These are phyloP conservation scores for Blumeriella jaapii DNA, from an alignment of 2,329 filamentous ascomycete genomes.

Conservation along the genomic window DNA sequence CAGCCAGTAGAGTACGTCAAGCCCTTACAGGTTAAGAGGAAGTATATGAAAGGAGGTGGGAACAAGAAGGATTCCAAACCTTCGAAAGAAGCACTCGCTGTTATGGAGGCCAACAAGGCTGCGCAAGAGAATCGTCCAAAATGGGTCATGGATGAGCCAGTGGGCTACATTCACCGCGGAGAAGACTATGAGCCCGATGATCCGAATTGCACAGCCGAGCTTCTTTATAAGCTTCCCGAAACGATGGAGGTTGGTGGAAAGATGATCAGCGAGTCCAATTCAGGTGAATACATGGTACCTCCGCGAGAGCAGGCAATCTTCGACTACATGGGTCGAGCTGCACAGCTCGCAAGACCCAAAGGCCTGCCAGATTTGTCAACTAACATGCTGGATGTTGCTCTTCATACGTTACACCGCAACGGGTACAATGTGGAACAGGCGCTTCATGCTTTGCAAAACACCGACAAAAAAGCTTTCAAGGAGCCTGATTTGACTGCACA, in stretches of 20 bases:
- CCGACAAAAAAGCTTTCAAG: constrained; percentile 63
- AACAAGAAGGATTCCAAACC: constrained; percentile 67
- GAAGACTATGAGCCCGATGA: constrained; percentile 64
- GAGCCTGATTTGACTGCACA: constrained; percentile 70
- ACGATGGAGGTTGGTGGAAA: constrained; percentile 30
- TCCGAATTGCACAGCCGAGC: constrained; percentile 59
- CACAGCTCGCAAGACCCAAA: constrained; percentile 47
- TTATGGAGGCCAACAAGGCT: constrained; percentile 70
- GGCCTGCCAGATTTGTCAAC: constrained; percentile 67
- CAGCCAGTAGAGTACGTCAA: constrained; percentile 85
- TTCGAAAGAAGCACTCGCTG: constrained; percentile 68
- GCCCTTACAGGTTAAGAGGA: constrained; percentile 73
- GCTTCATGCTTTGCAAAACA: constrained; percentile 54
- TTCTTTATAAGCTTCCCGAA: constrained; percentile 68
- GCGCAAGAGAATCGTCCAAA: constrained; percentile 74
- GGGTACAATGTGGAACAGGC: constrained; percentile 62
- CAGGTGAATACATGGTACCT: constrained; percentile 24
- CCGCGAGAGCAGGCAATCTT: constrained; percentile 46
- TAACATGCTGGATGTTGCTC: constrained; percentile 77
- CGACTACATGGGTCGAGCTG: constrained; percentile 54
- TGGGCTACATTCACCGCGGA: constrained; percentile 74
- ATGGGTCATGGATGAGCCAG: constrained; percentile 86
- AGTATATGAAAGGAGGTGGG: constrained; percentile 46
- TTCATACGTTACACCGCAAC: constrained; percentile 60
- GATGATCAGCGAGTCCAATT: constrained; percentile 26